A percentile compares a stretch with the other conserved stretches of the same genome.
phyloP scores from a whole-genome alignment of 2,329 filamentous ascomycete genomes.

The Aspergillus thermomutatus region DNA sequence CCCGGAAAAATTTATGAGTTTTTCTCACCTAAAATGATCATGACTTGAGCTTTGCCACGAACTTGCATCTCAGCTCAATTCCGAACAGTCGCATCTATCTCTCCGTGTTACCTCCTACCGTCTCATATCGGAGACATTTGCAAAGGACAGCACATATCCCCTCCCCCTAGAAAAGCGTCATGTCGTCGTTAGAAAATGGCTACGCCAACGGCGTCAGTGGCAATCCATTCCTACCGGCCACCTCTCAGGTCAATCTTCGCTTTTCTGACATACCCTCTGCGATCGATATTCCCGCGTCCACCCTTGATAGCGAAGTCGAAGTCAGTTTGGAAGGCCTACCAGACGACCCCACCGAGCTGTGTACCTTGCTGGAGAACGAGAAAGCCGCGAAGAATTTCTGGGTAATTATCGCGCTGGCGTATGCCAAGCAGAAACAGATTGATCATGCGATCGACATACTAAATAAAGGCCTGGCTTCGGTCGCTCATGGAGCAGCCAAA shows the following conservation, averaged over 20 bases:
- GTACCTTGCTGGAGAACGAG: constrained; percentile 92
- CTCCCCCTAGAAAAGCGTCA: constrained; percentile 28
- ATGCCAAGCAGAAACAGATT: constrained; percentile 91
- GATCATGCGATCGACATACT: constrained; percentile 74
- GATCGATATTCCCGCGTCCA: constrained; percentile 63
- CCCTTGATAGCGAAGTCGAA: constrained; percentile 70
- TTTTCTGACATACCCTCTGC: constrained; percentile 61
- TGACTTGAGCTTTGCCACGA: constrained; percentile 26
- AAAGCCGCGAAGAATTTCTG: constrained; percentile 87
- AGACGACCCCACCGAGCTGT: constrained; percentile 92
- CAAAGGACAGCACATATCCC: constrained; percentile 6
- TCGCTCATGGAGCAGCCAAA: constrained; percentile 66
- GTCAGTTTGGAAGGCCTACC: constrained; percentile 87
- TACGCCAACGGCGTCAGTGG: constrained; percentile 53
- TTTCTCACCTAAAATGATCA: constrained; percentile 17
- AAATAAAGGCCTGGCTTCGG: constrained; percentile 69
- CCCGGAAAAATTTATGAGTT: constrained; percentile 3
- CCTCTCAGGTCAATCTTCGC: constrained; percentile 42
- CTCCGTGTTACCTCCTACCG: constrained; percentile 1
- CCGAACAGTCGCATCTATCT: constrained; percentile 18
- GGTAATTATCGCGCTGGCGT: constrained; percentile 96
- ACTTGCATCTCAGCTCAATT: constrained; percentile 7
- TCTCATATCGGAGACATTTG: neutral
- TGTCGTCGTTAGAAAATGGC: constrained; percentile 52
- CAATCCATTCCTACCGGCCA: constrained; percentile 29